phyloP scores from a whole-genome alignment of 2,329 filamentous ascomycete species.

The Microcyclospora pomicola region DNA sequence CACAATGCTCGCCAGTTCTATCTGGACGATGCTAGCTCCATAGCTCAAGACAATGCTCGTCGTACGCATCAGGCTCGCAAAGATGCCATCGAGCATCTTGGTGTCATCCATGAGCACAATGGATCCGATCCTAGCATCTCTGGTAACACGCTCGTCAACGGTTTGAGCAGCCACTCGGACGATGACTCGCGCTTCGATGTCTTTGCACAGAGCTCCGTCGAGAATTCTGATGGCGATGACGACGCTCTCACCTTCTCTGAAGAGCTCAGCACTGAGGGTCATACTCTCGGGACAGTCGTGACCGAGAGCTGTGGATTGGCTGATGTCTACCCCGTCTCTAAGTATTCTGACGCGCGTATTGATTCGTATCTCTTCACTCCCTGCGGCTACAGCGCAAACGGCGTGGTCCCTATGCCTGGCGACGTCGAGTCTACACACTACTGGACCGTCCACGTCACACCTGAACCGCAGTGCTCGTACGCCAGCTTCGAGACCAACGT shows the following conservation, averaged over 20 bases:
- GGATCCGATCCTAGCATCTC: slow-evolving; percentile 24
- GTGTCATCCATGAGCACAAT: slow-evolving; percentile 42
- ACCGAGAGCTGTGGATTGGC: slow-evolving; percentile 81
- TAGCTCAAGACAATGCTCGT: slow-evolving; percentile 67
- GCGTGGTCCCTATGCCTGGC: slow-evolving; percentile 68
- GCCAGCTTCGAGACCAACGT: slow-evolving; percentile 98
- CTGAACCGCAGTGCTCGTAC: slow-evolving; percentile 92
- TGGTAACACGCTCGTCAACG: slow-evolving; percentile 22
- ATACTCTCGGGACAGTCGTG: slow-evolving; percentile 82
- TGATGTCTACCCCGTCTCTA: slow-evolving; percentile 70
- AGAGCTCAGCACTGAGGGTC: slow-evolving; percentile 79
- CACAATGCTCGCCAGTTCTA: slow-evolving; percentile 55
- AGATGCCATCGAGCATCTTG: slow-evolving; percentile 45
- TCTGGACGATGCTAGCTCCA: slow-evolving; percentile 71
- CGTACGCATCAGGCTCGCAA: slow-evolving; percentile 51
- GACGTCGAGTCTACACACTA: slow-evolving; percentile 52
- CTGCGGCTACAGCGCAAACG: slow-evolving; percentile 94
- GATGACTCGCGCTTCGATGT: slow-evolving; percentile 54
- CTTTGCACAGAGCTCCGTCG: slow-evolving; percentile 60
- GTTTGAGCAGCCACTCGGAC: slow-evolving; percentile 5
- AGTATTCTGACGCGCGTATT: slow-evolving; percentile 84
- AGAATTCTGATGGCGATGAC: slow-evolving; percentile 40
- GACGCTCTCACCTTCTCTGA: slow-evolving; percentile 45
- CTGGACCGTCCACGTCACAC: slow-evolving; percentile 96
- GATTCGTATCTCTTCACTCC: slow-evolving; percentile 95